Percentiles rank a stretch among this genome's conserved stretches.
Conservation (phyloP, 2,329 filamentous ascomycete species). For the Ascochyta koolunga region DNA sequence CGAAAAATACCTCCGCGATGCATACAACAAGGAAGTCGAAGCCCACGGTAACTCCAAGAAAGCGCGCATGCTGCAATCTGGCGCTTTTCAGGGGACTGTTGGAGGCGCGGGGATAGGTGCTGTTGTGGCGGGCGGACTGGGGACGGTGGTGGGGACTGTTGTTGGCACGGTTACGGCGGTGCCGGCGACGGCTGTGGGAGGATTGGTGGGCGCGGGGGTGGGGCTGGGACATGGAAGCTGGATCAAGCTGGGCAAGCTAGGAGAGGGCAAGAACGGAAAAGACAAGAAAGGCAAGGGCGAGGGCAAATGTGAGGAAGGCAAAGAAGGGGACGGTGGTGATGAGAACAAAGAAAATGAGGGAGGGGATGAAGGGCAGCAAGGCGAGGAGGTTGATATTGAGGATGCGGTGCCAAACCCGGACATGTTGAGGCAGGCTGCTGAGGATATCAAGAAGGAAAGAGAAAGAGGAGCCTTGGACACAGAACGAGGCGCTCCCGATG, state of each 20-base stretch:
- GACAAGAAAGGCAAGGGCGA: slow-evolving; percentile 13
- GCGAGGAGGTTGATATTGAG: slow-evolving; percentile 26
- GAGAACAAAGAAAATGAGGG: slow-evolving; percentile 15
- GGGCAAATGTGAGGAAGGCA: slow-evolving; percentile 10
- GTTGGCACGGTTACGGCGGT: slow-evolving; percentile 49
- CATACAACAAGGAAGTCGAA: slow-evolving; percentile 42
- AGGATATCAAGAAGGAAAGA: slow-evolving; percentile 27
- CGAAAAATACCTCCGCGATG: slow-evolving; percentile 43
- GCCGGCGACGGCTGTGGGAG: slow-evolving; percentile 49
- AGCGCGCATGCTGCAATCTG: slow-evolving; percentile 39
- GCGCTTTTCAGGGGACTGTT: slow-evolving; percentile 50
- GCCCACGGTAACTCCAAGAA: slow-evolving; percentile 45
- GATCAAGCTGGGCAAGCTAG: slow-evolving; percentile 45
- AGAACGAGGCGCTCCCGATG: slow-evolving; percentile 10
- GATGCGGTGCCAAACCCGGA: slow-evolving; percentile 36
- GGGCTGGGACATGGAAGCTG: slow-evolving; percentile 52
- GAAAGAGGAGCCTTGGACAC: slow-evolving; percentile 17
- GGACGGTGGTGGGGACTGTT: slow-evolving; percentile 50
- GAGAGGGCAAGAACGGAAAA: slow-evolving; percentile 20
- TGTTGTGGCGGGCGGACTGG: slow-evolving; percentile 50
- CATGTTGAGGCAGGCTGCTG: slow-evolving; percentile 31
- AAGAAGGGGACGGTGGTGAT: slow-evolving; percentile 10
- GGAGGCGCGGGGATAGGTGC: slow-evolving; percentile 53
- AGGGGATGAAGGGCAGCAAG: slow-evolving; percentile 12
- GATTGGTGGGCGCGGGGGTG: slow-evolving; percentile 49